These are phyloP conservation scores for Xenosphaeropsis pyriputrescens DNA, from an alignment of 2,329 filamentous ascomycete species.

Conservation along the genomic window DNA sequence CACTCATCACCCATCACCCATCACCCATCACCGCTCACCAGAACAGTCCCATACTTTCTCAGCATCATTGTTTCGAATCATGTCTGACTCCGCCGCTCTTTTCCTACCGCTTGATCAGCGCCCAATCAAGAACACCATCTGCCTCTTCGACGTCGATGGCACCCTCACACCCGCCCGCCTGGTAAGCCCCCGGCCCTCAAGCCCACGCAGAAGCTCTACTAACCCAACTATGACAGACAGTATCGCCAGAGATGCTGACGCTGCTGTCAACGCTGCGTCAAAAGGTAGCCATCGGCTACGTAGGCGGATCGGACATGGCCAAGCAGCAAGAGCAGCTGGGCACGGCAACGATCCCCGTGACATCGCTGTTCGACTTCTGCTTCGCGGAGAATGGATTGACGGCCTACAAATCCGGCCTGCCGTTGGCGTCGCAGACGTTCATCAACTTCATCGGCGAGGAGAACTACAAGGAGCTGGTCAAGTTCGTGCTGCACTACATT, in stretches of 20 bases:
- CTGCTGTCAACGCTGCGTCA: slow-evolving; percentile 69
- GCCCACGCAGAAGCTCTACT: slow-evolving; percentile 1
- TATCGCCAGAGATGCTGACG: slow-evolving; percentile 68
- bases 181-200: slow-evolving; percentile 31
- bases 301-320: slow-evolving; percentile 78
- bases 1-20: neutral
- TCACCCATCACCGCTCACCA: neutral
- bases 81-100: slow-evolving; percentile 1
- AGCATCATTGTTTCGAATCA: too few species aligned
- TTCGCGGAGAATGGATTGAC: slow-evolving; percentile 95
- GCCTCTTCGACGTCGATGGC: slow-evolving; percentile 91
- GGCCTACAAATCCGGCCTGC: slow-evolving; percentile 69
- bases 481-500: slow-evolving; percentile 67
- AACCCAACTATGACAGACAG: slow-evolving; percentile 33
- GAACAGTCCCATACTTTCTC: neutral
- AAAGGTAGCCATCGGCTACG: slow-evolving; percentile 80
- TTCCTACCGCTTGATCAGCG: slow-evolving; percentile 65
- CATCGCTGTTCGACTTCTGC: slow-evolving; percentile 87
- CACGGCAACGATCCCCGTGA: slow-evolving; percentile 51
- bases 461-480: slow-evolving; percentile 63
- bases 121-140: slow-evolving; percentile 83
- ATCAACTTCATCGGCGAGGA: slow-evolving; percentile 82
- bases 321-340: slow-evolving; percentile 98
- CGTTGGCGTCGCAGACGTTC: slow-evolving; percentile 69
- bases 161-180: slow-evolving; percentile 74